Percentiles rank a stretch among this genome's conserved stretches.
phyloP scores from a whole-genome alignment of 805 yeast genomes.

The Cyberlindnera mycetangii region DNA sequence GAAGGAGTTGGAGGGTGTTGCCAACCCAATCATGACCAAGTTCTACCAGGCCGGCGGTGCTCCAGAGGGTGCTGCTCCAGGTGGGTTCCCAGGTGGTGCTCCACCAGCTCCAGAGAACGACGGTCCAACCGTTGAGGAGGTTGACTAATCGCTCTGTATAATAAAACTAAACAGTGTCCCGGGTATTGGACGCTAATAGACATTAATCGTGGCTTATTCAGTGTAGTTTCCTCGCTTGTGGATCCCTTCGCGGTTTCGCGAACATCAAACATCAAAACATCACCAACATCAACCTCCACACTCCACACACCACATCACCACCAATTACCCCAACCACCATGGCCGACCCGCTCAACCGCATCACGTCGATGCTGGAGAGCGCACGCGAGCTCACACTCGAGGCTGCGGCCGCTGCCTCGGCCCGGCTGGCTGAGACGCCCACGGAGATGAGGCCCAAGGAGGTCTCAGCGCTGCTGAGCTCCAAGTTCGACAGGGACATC shows the following conservation, averaged over 20 bases:
- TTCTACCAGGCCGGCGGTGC: constrained; percentile 94
- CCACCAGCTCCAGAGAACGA: constrained; percentile 45
- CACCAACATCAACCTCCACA: neutral
- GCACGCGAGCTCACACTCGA: constrained; percentile 78
- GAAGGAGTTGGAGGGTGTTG: constrained; percentile 92
- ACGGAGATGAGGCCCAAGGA: constrained; percentile 58
- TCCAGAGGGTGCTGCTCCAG: constrained; percentile 55
- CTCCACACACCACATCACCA: neutral
- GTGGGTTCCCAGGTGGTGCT: constrained; percentile 55
- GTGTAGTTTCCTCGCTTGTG: too few relatives aligned
- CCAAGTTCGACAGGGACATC: constrained; percentile 64
- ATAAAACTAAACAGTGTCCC: neutral
- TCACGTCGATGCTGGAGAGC: constrained; percentile 73
- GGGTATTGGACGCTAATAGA: neutral
- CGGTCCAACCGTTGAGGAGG: constrained; percentile 78
- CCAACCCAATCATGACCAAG: constrained; percentile 96
- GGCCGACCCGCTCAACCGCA: constrained; percentile 57
- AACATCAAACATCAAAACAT: too few relatives aligned
- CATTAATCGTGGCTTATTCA: too few relatives aligned
- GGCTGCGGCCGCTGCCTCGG: constrained; percentile 78
- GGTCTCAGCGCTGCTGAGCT: constrained; percentile 60
- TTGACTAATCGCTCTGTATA: constrained; percentile 43
- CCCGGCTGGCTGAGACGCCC: constrained; percentile 62
- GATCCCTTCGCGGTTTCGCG: too few relatives aligned
- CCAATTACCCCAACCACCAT: constrained; percentile 27